Evolutionary conservation across 2,329 filamentous ascomycete species (phyloP), one percentile per base, ranked within the genome.

Genomic region (Botrytis byssoidea): DNA sequence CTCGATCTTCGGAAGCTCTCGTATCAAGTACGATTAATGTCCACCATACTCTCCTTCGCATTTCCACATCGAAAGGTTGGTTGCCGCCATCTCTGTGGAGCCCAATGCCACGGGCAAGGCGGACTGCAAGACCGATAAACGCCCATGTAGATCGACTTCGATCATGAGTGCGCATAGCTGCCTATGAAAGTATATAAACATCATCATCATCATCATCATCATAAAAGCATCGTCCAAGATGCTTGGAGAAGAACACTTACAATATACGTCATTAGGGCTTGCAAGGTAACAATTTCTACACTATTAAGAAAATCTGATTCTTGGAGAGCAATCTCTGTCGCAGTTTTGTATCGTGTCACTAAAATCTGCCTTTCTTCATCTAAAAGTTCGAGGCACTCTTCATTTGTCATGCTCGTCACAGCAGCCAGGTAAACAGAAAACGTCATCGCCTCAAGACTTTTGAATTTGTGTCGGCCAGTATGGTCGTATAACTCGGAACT

Each of bases 221-320:
- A 74, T 60, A 20, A 25, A 64, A 61, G 3, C 25, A 44, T 42
- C 22, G 7, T 14, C 14, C 22, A 48, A 29, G 42, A 67, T n/a
- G 22, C 22, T 20, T 37, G 25, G 14, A 63, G 29, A 57, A 60
- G n/a, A n/a, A 37, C 35, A 80, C 86, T 83, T 61, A 90, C 87
- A 37, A 92, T 80, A 78, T 91, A 92, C 51, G 91, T 82, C 16
- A 89, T 83, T 55, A 90, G 86, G 0, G 90, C 88, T 80, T 92
- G 90, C 25, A 92, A 81, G 16, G 91, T 85, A 55, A 89, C 83
- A 32, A 89, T 83, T 78, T 90, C 90, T 73, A 90, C 87, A 12
- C 88, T 90, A 73, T 86, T 88, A 2, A 92, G 79, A 69, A 92
- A 86, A 75, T 89, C 88, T 5, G 90, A 87, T 63, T 92, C 60